Evolutionary conservation across 2,329 filamentous ascomycete species (phyloP), one percentile per base, ranked within the genome.

Genomic region (Escovopsis weberi): DNA sequence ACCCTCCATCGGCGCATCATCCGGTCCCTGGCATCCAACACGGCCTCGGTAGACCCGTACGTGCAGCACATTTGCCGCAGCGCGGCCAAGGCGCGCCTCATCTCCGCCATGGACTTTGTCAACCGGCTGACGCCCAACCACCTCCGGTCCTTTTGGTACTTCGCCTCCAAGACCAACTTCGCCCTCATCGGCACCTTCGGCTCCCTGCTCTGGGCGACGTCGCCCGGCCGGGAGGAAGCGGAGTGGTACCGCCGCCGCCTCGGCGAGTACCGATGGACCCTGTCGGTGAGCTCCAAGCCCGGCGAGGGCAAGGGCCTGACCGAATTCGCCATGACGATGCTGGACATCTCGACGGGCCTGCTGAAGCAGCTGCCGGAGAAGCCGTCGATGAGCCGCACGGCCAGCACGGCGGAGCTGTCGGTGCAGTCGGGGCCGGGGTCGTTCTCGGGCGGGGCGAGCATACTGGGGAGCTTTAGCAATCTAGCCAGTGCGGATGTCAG

Each of bases 21-120:
- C 45, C 81, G 87, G 41, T 88, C 86, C 1, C 70, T 95, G 37
- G 55, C 66, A 18, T 60, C 67, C 10, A 53, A 58, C 3, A 50
- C 61, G 4, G 55, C 59, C 6, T 54, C 60, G 4, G 68, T 80
- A 34, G 85, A 94, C 56, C 74, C 81, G 0, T 94, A 95, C 53
- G 78, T 94, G 40, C 75, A 87, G 43, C 85, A 93, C 61, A 94
- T 95, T 52, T 94, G 88, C 62, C 86, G 89, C 42, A 88, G 82
- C 44, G 89, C 89, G 4, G 89, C 89, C 42, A 95, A 95, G 60
- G 93, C 89, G 0, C 82, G 89, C 6, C 73, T 96, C 32, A 94
- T 95, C 56, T 93, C 85, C 19, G 87, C 88, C 49, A 94, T 96
- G 84, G 89, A 96, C 59, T 94, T 95, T 61, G 87, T 94, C 53